Evolutionary conservation across 1,284 basidiomycete genomes (phyloP), one percentile per base, ranked within the genome.

Genomic region (Agaricales sp.): DNA sequence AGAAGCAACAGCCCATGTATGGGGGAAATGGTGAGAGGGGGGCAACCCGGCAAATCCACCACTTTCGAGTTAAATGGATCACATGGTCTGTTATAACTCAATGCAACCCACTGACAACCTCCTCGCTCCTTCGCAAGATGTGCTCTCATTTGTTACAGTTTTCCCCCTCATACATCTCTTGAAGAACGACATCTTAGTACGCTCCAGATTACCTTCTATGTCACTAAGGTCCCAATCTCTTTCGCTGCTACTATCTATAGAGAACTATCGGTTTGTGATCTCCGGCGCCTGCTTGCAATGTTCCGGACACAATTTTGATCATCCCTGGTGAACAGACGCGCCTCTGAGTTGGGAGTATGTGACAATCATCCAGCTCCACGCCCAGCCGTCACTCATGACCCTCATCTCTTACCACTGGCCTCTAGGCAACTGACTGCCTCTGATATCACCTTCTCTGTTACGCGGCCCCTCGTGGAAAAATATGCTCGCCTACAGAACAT

Each of bases 311-410:
- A n/a, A n/a, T n/a, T 45, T 50, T 52, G 53, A 48, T 46, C 51
- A 61, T 48, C 59, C n/a, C 51, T 53, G 46, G 47, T 43, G 38
- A 39, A 46, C 65, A 84, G 91, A 93, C 59, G 79, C 80, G 44
- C 77, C 86, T 3, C 63, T 93, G 47, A 82, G 76, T 50, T 92
- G 89, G 90, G 88, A 91, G 76, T 82, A 56, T 65, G 82, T 78
- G 30, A n/a, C 11, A 35, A 11, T 35, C n/a, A 8, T 35, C 30
- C 30, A 35, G n/a, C n/a, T n/a, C n/a, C n/a, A n/a, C n/a, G n/a
- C n/a, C n/a, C n/a, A n/a, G n/a, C n/a, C n/a, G n/a, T n/a, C n/a
- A n/a, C n/a, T n/a, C 30, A 35, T 35, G 30, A 35, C n/a, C 11
- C 30, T 35, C 8, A 35, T 35, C n/a, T 35, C n/a, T n/a, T 35